Evolutionary conservation across 78 protist genomes (phyloP), one percentile per base, ranked within the genome.

Genomic region (Isochrysis galbana): DNA sequence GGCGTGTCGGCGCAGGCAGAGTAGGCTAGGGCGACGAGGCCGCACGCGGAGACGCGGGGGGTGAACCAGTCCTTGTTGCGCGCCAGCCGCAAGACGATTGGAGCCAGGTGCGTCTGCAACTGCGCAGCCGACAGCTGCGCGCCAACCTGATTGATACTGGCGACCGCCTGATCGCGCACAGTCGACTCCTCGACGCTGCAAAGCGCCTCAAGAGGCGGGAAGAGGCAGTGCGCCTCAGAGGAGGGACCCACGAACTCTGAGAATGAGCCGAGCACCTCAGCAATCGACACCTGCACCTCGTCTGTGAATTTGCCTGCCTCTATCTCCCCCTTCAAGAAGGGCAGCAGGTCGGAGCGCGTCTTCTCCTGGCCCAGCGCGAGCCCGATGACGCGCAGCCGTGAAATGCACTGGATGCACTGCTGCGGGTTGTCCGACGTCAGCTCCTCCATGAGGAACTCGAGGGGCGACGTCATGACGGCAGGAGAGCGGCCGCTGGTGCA

Each of bases 331-430:
- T 89, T 94, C 36, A 98, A 93, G 89, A 96, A 98, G 21, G 99
- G 98, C 26, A 98, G 80, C n/a, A 98, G 94, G 88, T 98, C 99
- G 23, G 39, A 26, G n/a, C 98, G 95, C 0, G 99, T 98, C 42
- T 98, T 92, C 70, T 98, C 98, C 38, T 95, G 95, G 42, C 99
- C 99, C 4, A 98, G 95, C 21, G 99, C 99, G 3, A 94, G 67
- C 23, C 98, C 98, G 80, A 98, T 98, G 44, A 98, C 94, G 70
- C 92, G 67, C 19, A 98, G 89, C 55, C 97, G 97, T 23, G 94
- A 82, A n/a, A 98, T 92, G 39, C 98, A 83, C 29, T 97, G 96
- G 36, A 98, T 51, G 61, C 61, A 51, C 61, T 51, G 80, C 67
- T 97, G 98, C 3, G 95, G 61, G 91, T 98, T 99, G 4, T 98